Base-by-base conservation (phyloP, 257 asterid species). In the Paraleonurus japonicus region DNA sequence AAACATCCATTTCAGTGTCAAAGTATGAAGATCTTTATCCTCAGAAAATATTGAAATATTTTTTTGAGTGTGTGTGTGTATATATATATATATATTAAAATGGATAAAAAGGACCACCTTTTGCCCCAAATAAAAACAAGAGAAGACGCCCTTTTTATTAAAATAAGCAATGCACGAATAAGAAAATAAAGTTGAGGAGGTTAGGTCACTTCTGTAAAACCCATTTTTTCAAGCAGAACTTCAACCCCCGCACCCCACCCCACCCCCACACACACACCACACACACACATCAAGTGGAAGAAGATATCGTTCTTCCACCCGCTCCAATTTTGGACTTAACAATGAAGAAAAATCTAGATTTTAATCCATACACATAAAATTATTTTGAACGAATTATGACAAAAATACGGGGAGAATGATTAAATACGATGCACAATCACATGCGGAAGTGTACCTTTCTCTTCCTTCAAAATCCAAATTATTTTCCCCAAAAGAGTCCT, bases 401-500 rank as follows among this genome's bases (percentile, higher is more conserved):
- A 28, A 28, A 27, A 5, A 28, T 0, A 43, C 22, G 45, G 9
- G 19, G 8, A 28, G 12, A 17, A 62, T 3, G 35, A 65, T 27
- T 3, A 59, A 50, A 72, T 6, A 41, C 6, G 39, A 12, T 0
- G 16, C 10, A 27, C 10, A 55, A 47, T 4, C 10, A 41, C 22
- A 30, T 9, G 41, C n/a, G 3, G 2, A 24, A 59, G 30, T 2
- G 17, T 82, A 87, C 96, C 88, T 81, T 67, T 73, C 85, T 61
- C 76, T 69, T 33, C 35, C 83, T 75, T 81, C 75, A 61, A 37
- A 71, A 15, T 79, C 87, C 80, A 73, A 76, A 76, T 62, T 60
- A 65, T 76, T 81, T 41, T 82, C 92, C 55, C 89, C 90, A 82
- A 77, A 82, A 2, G 90, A 81, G 47, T 79, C 77, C 55, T 81